Percentiles rank a stretch among this genome's conserved stretches.
phyloP scores from a whole-genome alignment of 2,329 filamentous ascomycete genomes.

The Talaromyces pinophilus region DNA sequence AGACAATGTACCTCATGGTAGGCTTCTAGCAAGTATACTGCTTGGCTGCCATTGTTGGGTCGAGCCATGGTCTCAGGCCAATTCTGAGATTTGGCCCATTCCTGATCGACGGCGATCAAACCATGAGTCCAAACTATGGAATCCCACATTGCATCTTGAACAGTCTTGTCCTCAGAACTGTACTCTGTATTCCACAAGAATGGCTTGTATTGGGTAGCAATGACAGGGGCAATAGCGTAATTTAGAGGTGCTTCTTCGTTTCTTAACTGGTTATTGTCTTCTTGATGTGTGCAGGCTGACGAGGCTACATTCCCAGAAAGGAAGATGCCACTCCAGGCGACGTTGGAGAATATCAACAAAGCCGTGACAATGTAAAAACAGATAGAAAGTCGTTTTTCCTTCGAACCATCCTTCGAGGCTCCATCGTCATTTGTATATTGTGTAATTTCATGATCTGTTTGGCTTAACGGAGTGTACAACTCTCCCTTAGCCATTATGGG shows the following conservation, averaged over 20 bases:
- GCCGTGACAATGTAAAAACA: background rate
- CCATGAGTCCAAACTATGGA: background rate
- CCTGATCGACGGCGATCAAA: background rate
- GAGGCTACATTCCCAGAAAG: background rate
- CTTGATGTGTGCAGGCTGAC: background rate
- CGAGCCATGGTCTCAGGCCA: conserved; percentile 11
- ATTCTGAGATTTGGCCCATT: conserved; percentile 13
- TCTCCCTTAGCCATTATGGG: background rate
- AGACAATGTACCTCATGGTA: conserved; percentile 12
- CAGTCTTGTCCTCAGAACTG: background rate
- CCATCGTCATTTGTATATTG: background rate
- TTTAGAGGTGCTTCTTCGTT: background rate
- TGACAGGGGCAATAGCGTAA: background rate
- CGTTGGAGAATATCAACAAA: background rate
- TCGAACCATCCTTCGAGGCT: background rate
- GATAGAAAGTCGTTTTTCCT: background rate
- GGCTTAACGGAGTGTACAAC: background rate
- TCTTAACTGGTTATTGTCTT: background rate
- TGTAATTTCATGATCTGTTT: background rate
- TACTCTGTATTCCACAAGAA: conserved; percentile 11
- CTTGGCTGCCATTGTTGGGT: conserved; percentile 1
- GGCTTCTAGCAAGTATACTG: conserved; percentile 1
- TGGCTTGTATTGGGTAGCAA: background rate
- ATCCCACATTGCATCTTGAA: conserved; percentile 6
- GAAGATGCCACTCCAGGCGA: background rate